Conservation (phyloP, 495 filamentous ascomycete species). For the Neurospora africana region DNA sequence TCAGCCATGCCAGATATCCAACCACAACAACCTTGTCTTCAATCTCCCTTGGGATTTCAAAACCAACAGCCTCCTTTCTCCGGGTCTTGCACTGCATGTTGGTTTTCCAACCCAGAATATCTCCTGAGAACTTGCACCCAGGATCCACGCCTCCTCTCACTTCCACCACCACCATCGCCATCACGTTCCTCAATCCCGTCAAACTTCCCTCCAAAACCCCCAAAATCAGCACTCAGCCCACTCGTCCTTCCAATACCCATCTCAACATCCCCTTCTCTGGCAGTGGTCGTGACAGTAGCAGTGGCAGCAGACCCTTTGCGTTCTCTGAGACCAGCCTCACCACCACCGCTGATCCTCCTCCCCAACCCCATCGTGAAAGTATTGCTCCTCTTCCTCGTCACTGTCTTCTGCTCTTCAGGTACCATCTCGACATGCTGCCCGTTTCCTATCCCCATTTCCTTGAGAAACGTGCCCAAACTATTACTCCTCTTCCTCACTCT, state of each 20-base stretch:
- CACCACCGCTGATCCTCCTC: not conserved
- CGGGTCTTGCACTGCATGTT: not conserved
- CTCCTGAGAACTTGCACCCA: not conserved
- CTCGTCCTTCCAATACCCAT: not conserved
- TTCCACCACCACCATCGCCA: not conserved
- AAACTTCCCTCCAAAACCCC: not conserved
- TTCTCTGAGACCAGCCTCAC: not conserved
- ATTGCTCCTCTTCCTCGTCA: not conserved
- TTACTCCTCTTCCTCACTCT: not conserved
- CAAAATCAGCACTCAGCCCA: not conserved
- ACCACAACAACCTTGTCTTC: not conserved
- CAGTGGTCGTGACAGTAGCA: not conserved
- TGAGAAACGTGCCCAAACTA: not conserved
- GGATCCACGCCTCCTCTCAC: not conserved
- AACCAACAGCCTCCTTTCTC: not conserved
- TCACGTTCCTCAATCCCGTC: not conserved
- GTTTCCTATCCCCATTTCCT: not conserved
- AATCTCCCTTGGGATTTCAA: not conserved
- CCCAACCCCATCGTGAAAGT: not conserved
- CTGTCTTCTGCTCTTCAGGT: not conserved
- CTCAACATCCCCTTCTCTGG: not conserved
- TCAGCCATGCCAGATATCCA: not conserved
- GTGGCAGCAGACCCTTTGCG: not conserved
- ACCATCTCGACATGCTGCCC: not conserved
- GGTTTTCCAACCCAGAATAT: not conserved